phyloP scores from a whole-genome alignment of 441 rosid species.

The Geranium incanum region DNA sequence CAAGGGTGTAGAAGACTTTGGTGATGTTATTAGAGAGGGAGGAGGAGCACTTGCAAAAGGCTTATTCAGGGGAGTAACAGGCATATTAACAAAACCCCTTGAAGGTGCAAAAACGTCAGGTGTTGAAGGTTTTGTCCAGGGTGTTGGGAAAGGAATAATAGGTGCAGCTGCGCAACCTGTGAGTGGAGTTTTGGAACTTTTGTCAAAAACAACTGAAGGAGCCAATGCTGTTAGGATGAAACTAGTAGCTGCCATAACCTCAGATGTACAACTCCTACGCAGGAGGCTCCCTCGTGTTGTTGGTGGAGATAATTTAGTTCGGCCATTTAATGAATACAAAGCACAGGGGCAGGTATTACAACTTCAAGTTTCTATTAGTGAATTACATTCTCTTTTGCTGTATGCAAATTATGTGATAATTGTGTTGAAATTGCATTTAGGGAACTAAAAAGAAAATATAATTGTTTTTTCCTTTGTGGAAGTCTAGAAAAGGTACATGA shows the following conservation, averaged over 20 bases:
- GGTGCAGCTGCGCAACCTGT: slow-evolving; percentile 99
- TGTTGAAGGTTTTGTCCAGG: slow-evolving; percentile 96
- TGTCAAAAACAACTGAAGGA: slow-evolving; percentile 98
- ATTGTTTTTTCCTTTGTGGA: background rate
- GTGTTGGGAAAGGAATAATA: slow-evolving; percentile 93
- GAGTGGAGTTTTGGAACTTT: slow-evolving; percentile 94
- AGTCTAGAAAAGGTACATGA: no score
- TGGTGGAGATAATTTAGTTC: slow-evolving; percentile 83
- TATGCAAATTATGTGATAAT: no score
- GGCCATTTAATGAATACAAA: slow-evolving; percentile 76
- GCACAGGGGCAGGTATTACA: slow-evolving; percentile 85
- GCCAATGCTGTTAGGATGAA: slow-evolving; percentile 99
- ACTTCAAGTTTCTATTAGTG: slow-evolving; percentile 5
- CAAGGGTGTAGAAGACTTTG: slow-evolving; percentile 95
- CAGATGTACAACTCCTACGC: slow-evolving; percentile 97
- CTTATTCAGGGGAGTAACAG: slow-evolving; percentile 93
- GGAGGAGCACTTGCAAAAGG: slow-evolving; percentile 99
- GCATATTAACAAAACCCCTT: slow-evolving; percentile 92
- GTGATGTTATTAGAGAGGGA: slow-evolving; percentile 95
- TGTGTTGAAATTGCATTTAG: no score
- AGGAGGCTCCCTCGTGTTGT: slow-evolving; percentile 84
- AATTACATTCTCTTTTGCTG: background rate
- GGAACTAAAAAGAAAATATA: background rate
- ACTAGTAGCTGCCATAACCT: slow-evolving; percentile 87
- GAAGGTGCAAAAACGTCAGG: slow-evolving; percentile 97